A percentile compares a stretch with the other conserved stretches of the same genome.
phyloP scores from a whole-genome alignment of 495 filamentous ascomycete genomes.

The Evansstolkia leycettana region DNA sequence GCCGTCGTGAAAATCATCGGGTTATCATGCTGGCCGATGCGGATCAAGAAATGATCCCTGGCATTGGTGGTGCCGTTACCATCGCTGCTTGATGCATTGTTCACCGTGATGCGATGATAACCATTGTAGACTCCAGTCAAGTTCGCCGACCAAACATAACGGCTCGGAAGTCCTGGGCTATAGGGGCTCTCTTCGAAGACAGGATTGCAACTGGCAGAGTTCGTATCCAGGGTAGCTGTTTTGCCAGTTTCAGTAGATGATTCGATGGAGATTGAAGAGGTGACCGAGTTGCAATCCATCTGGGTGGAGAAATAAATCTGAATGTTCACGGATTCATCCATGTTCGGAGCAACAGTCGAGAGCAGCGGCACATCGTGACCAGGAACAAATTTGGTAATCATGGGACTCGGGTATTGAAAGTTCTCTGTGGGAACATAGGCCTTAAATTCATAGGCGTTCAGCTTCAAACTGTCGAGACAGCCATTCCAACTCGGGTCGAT shows the following conservation, averaged over 20 bases:
- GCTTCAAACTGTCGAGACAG: conserved; percentile 39
- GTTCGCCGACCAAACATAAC: conserved; percentile 43
- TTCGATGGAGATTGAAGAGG: conserved; percentile 34
- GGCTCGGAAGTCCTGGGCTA: conserved; percentile 39
- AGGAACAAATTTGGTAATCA: conserved; percentile 53
- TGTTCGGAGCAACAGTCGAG: conserved; percentile 32
- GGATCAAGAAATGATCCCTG: conserved; percentile 43
- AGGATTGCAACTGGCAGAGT: conserved; percentile 31
- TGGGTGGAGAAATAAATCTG: conserved; percentile 46
- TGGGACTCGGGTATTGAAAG: conserved; percentile 43
- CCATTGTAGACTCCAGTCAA: conserved; percentile 50
- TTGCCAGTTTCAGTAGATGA: conserved; percentile 38
- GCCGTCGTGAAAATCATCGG: conserved; percentile 45
- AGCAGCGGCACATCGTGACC: conserved; percentile 50
- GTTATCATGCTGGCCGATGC: conserved; percentile 43
- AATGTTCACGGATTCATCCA: conserved; percentile 35
- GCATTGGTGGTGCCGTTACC: conserved; percentile 32
- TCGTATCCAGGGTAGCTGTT: conserved; percentile 24
- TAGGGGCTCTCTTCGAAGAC: conserved; percentile 11
- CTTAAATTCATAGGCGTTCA: conserved; percentile 49
- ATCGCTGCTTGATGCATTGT: conserved; percentile 33
- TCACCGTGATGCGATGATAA: conserved; percentile 49
- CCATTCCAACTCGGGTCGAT: conserved; percentile 39
- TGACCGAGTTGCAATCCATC: conserved; percentile 51
- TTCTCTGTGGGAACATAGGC: conserved; percentile 45